phyloP scores from a whole-genome alignment of 139 green algal genomes.

The Chlamydomonas applanata region DNA sequence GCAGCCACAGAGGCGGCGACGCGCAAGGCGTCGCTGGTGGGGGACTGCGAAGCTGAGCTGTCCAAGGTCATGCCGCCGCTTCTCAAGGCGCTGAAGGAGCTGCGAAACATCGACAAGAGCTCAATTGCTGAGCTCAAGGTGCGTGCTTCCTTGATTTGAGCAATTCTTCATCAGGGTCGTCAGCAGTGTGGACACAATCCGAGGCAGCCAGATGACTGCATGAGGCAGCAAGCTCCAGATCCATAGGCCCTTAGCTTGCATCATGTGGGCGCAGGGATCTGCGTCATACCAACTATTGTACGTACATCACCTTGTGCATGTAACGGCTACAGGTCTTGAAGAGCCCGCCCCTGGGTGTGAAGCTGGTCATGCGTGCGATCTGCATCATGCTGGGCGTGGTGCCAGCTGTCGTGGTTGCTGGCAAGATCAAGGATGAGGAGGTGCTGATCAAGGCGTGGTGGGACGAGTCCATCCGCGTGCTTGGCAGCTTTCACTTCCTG shows the following conservation, averaged over 20 bases:
- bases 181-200: no score
- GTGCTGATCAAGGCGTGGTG: slow-evolving; percentile 49
- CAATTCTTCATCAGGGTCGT: no score
- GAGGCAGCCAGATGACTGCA: no score
- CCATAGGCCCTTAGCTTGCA: no score
- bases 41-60: slow-evolving; percentile 16
- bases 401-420: slow-evolving; percentile 17
- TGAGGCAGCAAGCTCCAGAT: no score
- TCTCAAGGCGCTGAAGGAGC: slow-evolving; percentile 28
- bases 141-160: not conserved
- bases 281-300: no score
- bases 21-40: slow-evolving; percentile 10
- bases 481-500: slow-evolving; percentile 57
- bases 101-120: slow-evolving; percentile 42
- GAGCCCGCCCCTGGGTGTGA: slow-evolving; percentile 28
- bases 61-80: slow-evolving; percentile 30
- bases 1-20: not conserved
- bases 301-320: not conserved
- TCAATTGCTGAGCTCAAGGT: slow-evolving; percentile 60
- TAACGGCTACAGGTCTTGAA: slow-evolving; percentile 7
- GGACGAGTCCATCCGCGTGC: slow-evolving; percentile 45
- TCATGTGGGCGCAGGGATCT: no score
- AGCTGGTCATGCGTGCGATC: slow-evolving; percentile 44
- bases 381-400: slow-evolving; percentile 48
- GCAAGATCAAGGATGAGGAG: slow-evolving; percentile 35